A percentile compares a stretch with the other conserved stretches of the same genome.
Evolutionary conservation across 2,329 filamentous ascomycete genomes (phyloP).

Genomic region (Colletotrichum neosansevieriae): DNA sequence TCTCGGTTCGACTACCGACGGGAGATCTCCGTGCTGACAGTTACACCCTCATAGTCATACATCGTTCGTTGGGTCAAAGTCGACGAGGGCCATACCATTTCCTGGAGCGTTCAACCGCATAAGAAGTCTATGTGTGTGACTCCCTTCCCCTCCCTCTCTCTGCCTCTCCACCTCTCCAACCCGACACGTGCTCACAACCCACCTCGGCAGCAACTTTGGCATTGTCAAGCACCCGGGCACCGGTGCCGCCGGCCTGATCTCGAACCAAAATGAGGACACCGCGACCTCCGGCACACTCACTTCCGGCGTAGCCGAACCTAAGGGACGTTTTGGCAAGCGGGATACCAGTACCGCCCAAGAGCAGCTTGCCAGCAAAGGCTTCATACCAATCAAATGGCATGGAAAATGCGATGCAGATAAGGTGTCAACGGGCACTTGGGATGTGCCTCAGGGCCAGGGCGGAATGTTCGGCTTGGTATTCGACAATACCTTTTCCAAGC

Average conservation of each 20-base stretch:
- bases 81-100: slow-evolving; percentile 89
- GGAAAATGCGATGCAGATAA: slow-evolving; percentile 98
- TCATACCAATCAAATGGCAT: slow-evolving; percentile 83
- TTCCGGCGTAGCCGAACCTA: slow-evolving; percentile 57
- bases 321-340: slow-evolving; percentile 65
- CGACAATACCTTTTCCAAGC: slow-evolving; percentile 99
- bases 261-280: slow-evolving; percentile 57
- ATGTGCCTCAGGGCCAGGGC: slow-evolving; percentile 78
- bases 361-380: slow-evolving; percentile 74
- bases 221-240: slow-evolving; percentile 96
- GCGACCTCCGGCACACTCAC: slow-evolving; percentile 62
- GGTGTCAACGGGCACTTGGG: slow-evolving; percentile 89
- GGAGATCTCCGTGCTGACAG: slow-evolving; percentile 29
- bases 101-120: slow-evolving; percentile 97
- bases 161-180: background rate
- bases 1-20: slow-evolving; percentile 21
- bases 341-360: slow-evolving; percentile 72
- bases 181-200: slow-evolving; percentile 25
- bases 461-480: slow-evolving; percentile 98
- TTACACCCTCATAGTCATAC: slow-evolving; percentile 78
- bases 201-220: slow-evolving; percentile 80
- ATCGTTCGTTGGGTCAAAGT: slow-evolving; percentile 98
- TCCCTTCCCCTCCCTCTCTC: slow-evolving; percentile 8
- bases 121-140: slow-evolving; percentile 87
- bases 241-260: slow-evolving; percentile 63